phyloP scores from a whole-genome alignment of 345 rosid genomes.

The Aethionema arabicum region DNA sequence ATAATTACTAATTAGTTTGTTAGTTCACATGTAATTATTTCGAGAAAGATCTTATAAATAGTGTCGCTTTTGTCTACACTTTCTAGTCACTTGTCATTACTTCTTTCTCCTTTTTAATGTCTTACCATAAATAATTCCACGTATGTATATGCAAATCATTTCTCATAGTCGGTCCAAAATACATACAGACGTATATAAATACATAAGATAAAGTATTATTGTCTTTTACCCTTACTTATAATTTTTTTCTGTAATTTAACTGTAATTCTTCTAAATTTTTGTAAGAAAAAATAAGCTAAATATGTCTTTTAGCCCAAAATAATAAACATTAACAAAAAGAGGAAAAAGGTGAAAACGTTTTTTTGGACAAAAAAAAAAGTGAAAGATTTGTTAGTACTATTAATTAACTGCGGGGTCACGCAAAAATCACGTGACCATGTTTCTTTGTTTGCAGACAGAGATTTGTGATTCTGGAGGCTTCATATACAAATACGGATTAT shows the following conservation, averaged over 20 bases:
- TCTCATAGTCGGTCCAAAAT: conserved; percentile 1
- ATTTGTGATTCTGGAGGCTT: conserved; percentile 21
- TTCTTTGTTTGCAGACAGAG: conserved; percentile 9
- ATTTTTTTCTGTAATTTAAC: too few relatives aligned
- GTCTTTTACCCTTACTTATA: too few relatives aligned
- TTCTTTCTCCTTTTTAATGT: not conserved
- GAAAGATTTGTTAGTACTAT: not conserved
- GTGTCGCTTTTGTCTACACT: conserved; percentile 24
- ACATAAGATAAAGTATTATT: not conserved
- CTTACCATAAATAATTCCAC: not conserved
- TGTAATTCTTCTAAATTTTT: too few relatives aligned
- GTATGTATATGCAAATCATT: not conserved
- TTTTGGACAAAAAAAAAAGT: conserved; percentile 5
- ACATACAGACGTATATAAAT: not conserved
- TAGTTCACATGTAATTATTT: conserved; percentile 17
- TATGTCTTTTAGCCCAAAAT: too few relatives aligned
- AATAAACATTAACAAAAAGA: not conserved
- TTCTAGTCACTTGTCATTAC: conserved; percentile 19
- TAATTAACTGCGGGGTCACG: conserved; percentile 19
- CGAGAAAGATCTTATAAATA: conserved; percentile 26
- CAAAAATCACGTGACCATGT: conserved; percentile 35
- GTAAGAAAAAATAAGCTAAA: too few relatives aligned
- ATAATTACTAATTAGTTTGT: not conserved
- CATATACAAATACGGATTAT: conserved; percentile 12
- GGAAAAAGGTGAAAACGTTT: not conserved